Conservation (phyloP, 768 basidiomycete species). For the Mycena sanguinolenta region DNA sequence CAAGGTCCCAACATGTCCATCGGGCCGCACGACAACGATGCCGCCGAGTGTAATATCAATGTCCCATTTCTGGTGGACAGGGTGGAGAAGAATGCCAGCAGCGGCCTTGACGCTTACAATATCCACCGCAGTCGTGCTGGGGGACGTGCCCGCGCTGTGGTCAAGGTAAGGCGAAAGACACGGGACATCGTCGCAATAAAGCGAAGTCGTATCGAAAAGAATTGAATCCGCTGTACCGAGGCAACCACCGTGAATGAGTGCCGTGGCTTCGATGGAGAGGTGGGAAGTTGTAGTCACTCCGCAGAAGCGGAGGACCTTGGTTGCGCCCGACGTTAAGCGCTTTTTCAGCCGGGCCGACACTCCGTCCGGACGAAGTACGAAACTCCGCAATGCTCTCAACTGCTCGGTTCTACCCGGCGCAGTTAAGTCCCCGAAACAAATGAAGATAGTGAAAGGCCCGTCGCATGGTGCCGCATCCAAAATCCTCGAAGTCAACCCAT, state of each 20-base stretch:
- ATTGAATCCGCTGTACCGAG: background rate
- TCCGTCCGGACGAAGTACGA: background rate
- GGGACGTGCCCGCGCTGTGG: background rate
- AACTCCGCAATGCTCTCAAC: background rate
- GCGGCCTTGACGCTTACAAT: slow-evolving; percentile 10
- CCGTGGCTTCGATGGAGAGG: slow-evolving; percentile 6
- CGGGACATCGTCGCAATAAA: slow-evolving; percentile 22
- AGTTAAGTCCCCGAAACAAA: slow-evolving; percentile 18
- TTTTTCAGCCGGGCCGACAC: background rate
- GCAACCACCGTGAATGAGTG: background rate
- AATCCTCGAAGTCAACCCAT: background rate
- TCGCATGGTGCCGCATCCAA: slow-evolving; percentile 22
- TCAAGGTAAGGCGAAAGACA: slow-evolving; percentile 13
- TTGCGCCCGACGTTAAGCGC: background rate
- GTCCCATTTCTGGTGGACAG: slow-evolving; percentile 29
- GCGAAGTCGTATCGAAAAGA: slow-evolving; percentile 12
- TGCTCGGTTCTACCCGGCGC: background rate
- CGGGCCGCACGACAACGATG: slow-evolving; percentile 15
- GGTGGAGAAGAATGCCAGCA: slow-evolving; percentile 18
- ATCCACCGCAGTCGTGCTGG: background rate
- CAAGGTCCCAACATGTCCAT: slow-evolving; percentile 24
- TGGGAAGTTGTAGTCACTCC: slow-evolving; percentile 17
- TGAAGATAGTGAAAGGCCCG: slow-evolving; percentile 23
- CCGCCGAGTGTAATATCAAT: slow-evolving; percentile 11
- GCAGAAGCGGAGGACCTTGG: background rate